Conservation (phyloP, 345 rosid genomes). For the Cardamine resedifolia region DNA sequence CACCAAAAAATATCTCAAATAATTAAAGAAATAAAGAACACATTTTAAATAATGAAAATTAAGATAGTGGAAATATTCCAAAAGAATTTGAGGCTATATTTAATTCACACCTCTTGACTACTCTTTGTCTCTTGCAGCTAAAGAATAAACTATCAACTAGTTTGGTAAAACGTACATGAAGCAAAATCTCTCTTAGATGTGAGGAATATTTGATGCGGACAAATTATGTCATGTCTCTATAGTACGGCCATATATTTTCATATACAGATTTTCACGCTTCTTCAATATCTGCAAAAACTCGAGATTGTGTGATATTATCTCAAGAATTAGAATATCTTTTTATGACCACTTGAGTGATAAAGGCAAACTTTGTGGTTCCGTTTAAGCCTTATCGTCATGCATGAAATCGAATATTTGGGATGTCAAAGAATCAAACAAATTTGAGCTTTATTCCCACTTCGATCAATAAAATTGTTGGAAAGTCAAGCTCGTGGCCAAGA, state of each 20-base stretch:
- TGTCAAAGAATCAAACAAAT: conserved; percentile 28
- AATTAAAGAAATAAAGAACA: not conserved
- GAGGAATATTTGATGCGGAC: conserved; percentile 23
- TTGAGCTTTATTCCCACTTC: conserved; percentile 17
- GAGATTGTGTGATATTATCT: conserved; percentile 25
- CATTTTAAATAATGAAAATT: not conserved
- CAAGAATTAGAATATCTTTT: not conserved
- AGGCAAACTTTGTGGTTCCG: conserved; percentile 13
- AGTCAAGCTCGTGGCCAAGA: conserved; percentile 25
- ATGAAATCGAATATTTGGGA: conserved; percentile 16
- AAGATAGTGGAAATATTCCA: not conserved
- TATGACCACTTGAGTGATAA: conserved; percentile 22
- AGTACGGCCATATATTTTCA: not conserved
- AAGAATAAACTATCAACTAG: conserved; percentile 14
- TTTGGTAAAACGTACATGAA: not conserved
- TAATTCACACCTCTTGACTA: not conserved
- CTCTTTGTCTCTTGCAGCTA: conserved; percentile 28
- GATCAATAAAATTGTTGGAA: conserved; percentile 13
- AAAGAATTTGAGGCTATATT: conserved; percentile 11
- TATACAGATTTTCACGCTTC: not conserved
- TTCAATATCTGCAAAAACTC: conserved; percentile 23
- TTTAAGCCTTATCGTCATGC: conserved; percentile 30
- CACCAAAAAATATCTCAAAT: not conserved
- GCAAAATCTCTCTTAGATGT: not conserved
- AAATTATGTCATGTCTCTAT: not conserved